Evolutionary conservation across 495 filamentous ascomycete genomes (phyloP).

Genomic region (Tirmania nivea): DNA sequence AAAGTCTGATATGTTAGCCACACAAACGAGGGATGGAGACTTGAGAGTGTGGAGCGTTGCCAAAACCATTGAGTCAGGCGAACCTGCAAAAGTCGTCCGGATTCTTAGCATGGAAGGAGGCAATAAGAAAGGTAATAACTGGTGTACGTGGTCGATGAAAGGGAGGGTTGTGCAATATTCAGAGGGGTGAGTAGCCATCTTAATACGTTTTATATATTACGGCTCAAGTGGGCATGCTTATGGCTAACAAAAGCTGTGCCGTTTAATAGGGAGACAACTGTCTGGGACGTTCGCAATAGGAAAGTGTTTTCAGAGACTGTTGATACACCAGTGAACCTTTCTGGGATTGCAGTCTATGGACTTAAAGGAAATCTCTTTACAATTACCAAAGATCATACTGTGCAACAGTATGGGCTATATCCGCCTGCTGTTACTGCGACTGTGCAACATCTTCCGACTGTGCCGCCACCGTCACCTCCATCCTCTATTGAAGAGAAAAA

Average conservation of each 20-base stretch:
- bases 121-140: conserved; percentile 58
- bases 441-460: conserved; percentile 58
- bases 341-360: conserved; percentile 69
- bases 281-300: conserved; percentile 95
- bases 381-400: conserved; percentile 61
- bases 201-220: not conserved
- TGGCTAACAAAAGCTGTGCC: conserved; percentile 21
- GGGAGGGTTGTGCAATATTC: conserved; percentile 83
- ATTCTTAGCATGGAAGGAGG: conserved; percentile 63
- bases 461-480: conserved; percentile 55
- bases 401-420: conserved; percentile 88
- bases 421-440: conserved; percentile 59
- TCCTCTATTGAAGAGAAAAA: conserved; percentile 45
- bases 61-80: conserved; percentile 52
- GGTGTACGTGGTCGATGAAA: conserved; percentile 97
- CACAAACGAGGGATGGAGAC: conserved; percentile 79
- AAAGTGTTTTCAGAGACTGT: conserved; percentile 74
- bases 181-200: conserved; percentile 49
- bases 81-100: conserved; percentile 65
- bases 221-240: conserved; percentile 12
- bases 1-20: conserved; percentile 94
- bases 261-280: conserved; percentile 52
- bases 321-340: conserved; percentile 60
- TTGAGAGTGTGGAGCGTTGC: conserved; percentile 92
- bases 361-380: conserved; percentile 85